A percentile compares a stretch with the other conserved stretches of the same genome.
phyloP scores from a whole-genome alignment of 192 early-diverging fungal genomes.

The Chytriomyces hyalinus region DNA sequence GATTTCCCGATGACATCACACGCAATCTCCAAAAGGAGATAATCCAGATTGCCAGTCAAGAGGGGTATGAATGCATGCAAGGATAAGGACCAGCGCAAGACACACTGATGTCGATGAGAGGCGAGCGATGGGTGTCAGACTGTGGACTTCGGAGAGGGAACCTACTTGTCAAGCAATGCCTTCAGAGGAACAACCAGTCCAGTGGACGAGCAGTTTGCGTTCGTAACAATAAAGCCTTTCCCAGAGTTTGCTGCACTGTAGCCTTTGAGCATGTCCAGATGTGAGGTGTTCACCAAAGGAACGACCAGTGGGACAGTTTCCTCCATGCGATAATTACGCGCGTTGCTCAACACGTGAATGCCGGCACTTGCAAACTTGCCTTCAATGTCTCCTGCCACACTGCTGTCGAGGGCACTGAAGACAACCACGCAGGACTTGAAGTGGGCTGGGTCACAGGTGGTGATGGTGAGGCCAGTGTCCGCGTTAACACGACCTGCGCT shows the following conservation, averaged over 20 bases:
- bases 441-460: slow-evolving; percentile 75
- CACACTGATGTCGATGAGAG: no score
- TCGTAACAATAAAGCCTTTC: slow-evolving; percentile 90
- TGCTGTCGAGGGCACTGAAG: slow-evolving; percentile 94
- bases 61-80: no score
- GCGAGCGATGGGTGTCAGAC: neutral
- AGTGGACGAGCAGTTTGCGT: slow-evolving; percentile 98
- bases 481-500: slow-evolving; percentile 87
- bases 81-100: no score
- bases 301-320: slow-evolving; percentile 90
- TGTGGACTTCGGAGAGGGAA: neutral
- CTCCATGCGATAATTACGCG: slow-evolving; percentile 94
- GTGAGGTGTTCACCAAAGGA: slow-evolving; percentile 87
- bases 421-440: slow-evolving; percentile 86
- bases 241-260: slow-evolving; percentile 68
- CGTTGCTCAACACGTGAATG: slow-evolving; percentile 93
- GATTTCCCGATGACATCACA: slow-evolving; percentile 8
- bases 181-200: slow-evolving; percentile 91
- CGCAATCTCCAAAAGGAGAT: neutral
- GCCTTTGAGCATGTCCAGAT: slow-evolving; percentile 80
- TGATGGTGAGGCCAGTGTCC: slow-evolving; percentile 66
- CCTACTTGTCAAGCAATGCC: slow-evolving; percentile 68
- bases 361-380: slow-evolving; percentile 85
- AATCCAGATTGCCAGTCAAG: neutral
- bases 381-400: slow-evolving; percentile 95